phyloP scores from a whole-genome alignment of 2,329 filamentous ascomycete species.

The Verticillium albo-atrum region DNA sequence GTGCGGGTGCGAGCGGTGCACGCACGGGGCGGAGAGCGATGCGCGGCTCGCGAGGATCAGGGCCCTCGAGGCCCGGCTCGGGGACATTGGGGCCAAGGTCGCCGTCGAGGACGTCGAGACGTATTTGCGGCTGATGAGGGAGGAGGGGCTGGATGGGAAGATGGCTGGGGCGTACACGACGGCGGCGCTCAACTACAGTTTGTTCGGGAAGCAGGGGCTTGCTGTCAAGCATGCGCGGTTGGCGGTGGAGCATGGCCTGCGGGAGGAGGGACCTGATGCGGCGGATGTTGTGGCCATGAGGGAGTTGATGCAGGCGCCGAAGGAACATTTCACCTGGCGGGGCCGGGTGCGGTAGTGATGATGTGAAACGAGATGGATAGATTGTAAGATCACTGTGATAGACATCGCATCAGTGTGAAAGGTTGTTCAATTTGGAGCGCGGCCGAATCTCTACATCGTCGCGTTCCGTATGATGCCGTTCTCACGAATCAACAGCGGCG shows the following conservation, averaged over 20 bases:
- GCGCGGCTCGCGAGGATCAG: constrained; percentile 28
- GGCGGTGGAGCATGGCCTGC: constrained; percentile 29
- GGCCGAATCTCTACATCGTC: background rate
- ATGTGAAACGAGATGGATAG: background rate
- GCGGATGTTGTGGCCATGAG: constrained; percentile 10
- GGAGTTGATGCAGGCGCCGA: constrained; percentile 8
- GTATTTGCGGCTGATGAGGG: constrained; percentile 30
- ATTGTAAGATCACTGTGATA: no score
- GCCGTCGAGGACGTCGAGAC: constrained; percentile 30
- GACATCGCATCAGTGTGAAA: no score
- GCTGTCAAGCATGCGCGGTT: constrained; percentile 31
- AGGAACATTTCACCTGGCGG: constrained; percentile 12
- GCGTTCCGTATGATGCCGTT: constrained; percentile 32
- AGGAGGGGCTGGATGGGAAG: constrained; percentile 31
- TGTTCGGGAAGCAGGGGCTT: constrained; percentile 29
- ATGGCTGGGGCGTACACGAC: constrained; percentile 29
- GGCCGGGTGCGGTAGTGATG: constrained; percentile 5
- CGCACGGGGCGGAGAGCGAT: constrained; percentile 27
- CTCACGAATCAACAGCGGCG: constrained; percentile 28
- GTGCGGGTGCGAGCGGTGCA: constrained; percentile 33
- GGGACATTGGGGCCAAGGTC: constrained; percentile 6
- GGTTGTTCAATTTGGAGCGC: no score
- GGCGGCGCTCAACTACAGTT: constrained; percentile 34
- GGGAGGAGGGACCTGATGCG: constrained; percentile 9
- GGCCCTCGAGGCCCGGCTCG: constrained; percentile 18